Percentiles rank a stretch among this genome's conserved stretches.
phyloP scores from a whole-genome alignment of 2,329 filamentous ascomycete genomes.

The Talaromyces islandicus region DNA sequence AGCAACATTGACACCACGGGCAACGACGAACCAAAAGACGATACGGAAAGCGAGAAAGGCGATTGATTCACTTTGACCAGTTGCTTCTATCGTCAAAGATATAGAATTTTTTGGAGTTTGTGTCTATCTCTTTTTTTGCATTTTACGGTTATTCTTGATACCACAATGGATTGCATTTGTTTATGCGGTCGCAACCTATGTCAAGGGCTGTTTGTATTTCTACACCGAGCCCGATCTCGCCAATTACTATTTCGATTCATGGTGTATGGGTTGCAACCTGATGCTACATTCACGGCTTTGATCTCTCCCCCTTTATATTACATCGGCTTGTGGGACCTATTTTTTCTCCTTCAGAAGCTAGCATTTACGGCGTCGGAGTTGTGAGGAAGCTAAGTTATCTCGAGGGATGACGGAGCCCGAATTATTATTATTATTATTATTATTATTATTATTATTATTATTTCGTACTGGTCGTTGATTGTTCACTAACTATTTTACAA shows the following conservation, averaged over 20 bases:
- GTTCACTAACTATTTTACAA: neutral
- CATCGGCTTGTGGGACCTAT: neutral
- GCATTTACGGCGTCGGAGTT: conserved; percentile 16
- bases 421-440: neutral
- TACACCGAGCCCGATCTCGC: neutral
- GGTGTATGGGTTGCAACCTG: neutral
- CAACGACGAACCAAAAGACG: neutral
- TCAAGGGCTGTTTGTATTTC: neutral
- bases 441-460: too few species aligned
- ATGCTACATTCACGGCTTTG: neutral
- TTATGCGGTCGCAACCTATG: neutral
- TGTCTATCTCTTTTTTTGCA: neutral
- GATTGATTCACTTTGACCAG: neutral
- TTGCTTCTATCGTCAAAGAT: neutral
- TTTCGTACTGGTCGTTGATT: neutral
- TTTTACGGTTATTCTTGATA: conserved; percentile 2
- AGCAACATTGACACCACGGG: conserved; percentile 26
- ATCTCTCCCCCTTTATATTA: neutral
- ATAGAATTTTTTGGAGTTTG: conserved; percentile 8
- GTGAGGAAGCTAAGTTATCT: neutral
- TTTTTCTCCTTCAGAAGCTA: neutral
- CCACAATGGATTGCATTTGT: neutral
- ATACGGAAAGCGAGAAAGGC: conserved; percentile 2
- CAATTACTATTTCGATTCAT: neutral
- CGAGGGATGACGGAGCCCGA: neutral